Conservation (phyloP, 1,284 basidiomycete genomes). For the Volvariella surrecta region DNA sequence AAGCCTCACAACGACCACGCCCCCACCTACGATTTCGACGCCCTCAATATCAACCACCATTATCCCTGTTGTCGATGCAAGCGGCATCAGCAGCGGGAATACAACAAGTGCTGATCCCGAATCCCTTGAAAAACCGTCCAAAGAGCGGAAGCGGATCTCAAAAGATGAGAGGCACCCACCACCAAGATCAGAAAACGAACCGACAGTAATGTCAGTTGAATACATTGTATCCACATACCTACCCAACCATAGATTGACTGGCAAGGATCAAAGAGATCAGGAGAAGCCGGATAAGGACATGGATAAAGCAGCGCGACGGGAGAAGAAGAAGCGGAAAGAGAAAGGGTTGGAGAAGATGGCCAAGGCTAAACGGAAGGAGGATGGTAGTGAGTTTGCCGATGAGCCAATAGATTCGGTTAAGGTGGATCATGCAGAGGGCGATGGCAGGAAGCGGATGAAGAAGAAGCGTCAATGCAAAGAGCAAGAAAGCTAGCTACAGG, state of each 20-base stretch:
- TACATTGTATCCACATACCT: not conserved
- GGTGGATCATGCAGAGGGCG: no score
- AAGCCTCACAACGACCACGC: not conserved
- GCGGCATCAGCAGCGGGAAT: no score
- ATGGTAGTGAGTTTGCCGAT: conserved; percentile 4
- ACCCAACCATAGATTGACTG: conserved; percentile 5
- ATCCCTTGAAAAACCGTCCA: not conserved
- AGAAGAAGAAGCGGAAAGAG: conserved; percentile 12
- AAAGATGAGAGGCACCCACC: no score
- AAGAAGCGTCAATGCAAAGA: no score
- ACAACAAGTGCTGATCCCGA: not conserved
- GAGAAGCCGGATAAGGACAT: conserved; percentile 1
- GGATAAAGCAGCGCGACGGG: conserved; percentile 8
- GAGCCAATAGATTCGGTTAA: not conserved
- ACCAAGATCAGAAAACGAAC: not conserved
- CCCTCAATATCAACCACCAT: no score
- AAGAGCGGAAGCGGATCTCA: not conserved
- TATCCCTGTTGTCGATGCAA: no score
- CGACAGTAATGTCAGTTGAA: not conserved
- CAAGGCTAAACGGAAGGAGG: conserved; percentile 13
- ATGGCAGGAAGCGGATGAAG: no score
- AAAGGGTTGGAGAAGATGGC: conserved; percentile 12
- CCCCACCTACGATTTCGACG: no score
- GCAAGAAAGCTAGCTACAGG: no score
- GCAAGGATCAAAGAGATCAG: no score